Percentiles rank a stretch among this genome's conserved stretches.
Conservation (phyloP, 139 green algal species). For the Haematococcus sp. region DNA sequence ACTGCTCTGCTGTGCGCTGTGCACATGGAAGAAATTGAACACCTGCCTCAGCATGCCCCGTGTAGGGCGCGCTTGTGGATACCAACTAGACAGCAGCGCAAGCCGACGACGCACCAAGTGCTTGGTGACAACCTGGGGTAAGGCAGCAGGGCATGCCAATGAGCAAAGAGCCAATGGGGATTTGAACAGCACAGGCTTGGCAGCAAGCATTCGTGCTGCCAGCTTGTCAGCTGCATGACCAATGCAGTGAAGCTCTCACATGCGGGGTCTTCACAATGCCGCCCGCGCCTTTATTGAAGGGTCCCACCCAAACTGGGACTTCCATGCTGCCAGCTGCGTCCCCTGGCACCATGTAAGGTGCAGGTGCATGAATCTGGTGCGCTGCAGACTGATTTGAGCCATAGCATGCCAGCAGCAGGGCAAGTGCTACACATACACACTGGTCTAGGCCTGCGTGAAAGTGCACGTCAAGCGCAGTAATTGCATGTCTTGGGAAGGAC, state of each 20-base stretch:
- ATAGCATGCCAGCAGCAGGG: slow-evolving; percentile 62
- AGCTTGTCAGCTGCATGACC: too few relatives aligned
- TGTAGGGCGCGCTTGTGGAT: slow-evolving; percentile 38
- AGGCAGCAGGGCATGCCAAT: neutral
- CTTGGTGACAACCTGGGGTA: slow-evolving; percentile 40
- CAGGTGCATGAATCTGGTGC: too few relatives aligned
- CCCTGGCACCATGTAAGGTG: too few relatives aligned
- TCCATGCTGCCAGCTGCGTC: neutral
- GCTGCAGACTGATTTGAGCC: neutral
- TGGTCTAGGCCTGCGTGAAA: slow-evolving; percentile 52
- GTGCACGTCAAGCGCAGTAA: too few relatives aligned
- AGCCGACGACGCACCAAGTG: slow-evolving; percentile 55
- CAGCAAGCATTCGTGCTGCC: too few relatives aligned
- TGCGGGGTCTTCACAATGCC: neutral
- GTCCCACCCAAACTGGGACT: neutral
- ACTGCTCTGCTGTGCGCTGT: too few relatives aligned
- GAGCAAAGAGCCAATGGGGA: too few relatives aligned
- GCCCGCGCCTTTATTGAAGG: neutral
- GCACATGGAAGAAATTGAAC: slow-evolving; percentile 63
- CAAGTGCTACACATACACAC: slow-evolving; percentile 56
- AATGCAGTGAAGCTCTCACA: too few relatives aligned
- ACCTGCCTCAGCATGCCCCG: slow-evolving; percentile 72
- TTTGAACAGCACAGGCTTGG: too few relatives aligned
- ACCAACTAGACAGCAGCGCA: slow-evolving; percentile 22
- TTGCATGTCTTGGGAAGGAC: too few relatives aligned